Base-by-base conservation (phyloP, 805 yeast species). In the Suhomyces emberorum region DNA sequence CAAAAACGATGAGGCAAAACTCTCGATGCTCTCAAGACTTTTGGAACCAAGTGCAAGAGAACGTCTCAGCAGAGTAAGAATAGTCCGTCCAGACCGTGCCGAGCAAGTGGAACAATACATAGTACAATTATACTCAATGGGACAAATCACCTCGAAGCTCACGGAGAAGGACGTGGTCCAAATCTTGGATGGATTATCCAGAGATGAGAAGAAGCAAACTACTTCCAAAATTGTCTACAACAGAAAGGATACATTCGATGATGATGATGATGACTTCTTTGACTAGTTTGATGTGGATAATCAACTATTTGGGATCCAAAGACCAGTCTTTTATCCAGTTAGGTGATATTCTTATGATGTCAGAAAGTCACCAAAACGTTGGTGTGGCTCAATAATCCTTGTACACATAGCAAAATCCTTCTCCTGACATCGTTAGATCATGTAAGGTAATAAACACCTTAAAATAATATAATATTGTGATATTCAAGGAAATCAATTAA, bases 61-160 rank as follows among this genome's bases (percentile, higher is more conserved):
- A 53, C 72, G 98, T 41, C 69, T 91, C 30, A 77, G 89, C 14
- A 71, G 98, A 40, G 95, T 91, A 14, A 69, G 88, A 19, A 74
- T 93, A 55, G 98, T 91, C 29, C 78, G 89, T 53, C 95, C 95
- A 2, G 98, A 93, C 35, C 71, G 97, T 38, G 98, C 95, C 1
- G 74, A 76, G 34, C 85, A 88, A 3, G 97, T 88, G 10, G 97
- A 91, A 51, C 79, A 81, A 43, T 79, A 91, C 49, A 64, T 91
- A 30, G 63, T 83, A 18, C 77, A 80, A 48, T 63, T 91, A 57
- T 84, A 81, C 7, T 77, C 79, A 42, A 72, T 83, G 46, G 97
- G 97, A 2, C 87, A 83, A 41, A 64, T 91, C 23, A 68, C 76
- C 36, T 72, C 79, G 42, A 86, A 87, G 55, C 68, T 91, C n/a